Percentiles rank a stretch among this genome's conserved stretches.
These are phyloP conservation scores for Dentipellis sp. DNA, from an alignment of 768 basidiomycete genomes.

Conservation along the genomic window DNA sequence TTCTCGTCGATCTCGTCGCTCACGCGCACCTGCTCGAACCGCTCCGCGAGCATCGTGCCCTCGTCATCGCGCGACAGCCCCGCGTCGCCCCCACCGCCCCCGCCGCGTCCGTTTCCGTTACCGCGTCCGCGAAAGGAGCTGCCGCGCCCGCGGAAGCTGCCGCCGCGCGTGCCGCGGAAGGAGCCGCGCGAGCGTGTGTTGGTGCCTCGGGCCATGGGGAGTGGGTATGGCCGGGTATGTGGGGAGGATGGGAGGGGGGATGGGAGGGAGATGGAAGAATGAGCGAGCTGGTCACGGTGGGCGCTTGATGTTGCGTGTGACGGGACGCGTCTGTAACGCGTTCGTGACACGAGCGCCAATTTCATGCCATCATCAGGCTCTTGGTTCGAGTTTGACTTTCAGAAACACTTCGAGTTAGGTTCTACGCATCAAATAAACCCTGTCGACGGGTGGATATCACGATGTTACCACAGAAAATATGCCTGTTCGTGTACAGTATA, in stretches of 20 bases:
- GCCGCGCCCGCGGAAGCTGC: slow-evolving; percentile 30
- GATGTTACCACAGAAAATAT: too few species aligned
- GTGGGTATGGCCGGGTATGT: background rate
- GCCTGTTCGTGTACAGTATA: too few species aligned
- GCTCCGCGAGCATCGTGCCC: slow-evolving; percentile 77
- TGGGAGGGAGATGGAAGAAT: background rate
- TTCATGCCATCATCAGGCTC: too few species aligned
- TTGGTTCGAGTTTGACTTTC: too few species aligned
- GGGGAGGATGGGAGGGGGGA: too few species aligned
- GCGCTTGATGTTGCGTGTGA: background rate
- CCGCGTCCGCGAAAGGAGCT: slow-evolving; percentile 29
- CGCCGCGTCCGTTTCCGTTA: slow-evolving; percentile 37
- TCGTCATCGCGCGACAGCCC: slow-evolving; percentile 77
- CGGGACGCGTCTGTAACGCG: slow-evolving; percentile 1
- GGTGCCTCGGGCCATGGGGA: slow-evolving; percentile 7
- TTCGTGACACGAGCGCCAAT: background rate
- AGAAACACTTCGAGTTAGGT: too few species aligned
- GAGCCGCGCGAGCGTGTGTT: slow-evolving; percentile 16
- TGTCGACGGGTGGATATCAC: too few species aligned
- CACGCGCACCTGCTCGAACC: slow-evolving; percentile 70
- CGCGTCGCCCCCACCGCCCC: slow-evolving; percentile 30
- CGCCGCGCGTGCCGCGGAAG: slow-evolving; percentile 33
- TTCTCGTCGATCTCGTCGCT: slow-evolving; percentile 90
- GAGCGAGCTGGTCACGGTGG: background rate
- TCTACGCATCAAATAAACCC: too few species aligned